Base-by-base conservation (phyloP, 176 grass and related monocot species). In the Avena insularis region DNA sequence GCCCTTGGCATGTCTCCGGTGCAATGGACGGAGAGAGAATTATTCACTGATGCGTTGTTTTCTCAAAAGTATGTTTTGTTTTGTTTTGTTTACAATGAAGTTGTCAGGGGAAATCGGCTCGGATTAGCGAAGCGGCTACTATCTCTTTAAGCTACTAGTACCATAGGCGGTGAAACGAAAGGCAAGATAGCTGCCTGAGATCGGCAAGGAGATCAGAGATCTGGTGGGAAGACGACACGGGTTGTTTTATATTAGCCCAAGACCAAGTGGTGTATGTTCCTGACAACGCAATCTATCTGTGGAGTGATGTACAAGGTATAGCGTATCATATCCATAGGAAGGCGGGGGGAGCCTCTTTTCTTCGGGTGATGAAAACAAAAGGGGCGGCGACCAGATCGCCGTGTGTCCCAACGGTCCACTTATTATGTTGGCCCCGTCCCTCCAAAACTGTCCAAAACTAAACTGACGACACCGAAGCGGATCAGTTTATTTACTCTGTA, bases 241-340 rank as follows among this genome's bases (percentile, higher is more conserved):
- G 48, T n/a, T 10, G 83, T 90, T 90, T 86, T 86, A 77, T 82
- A 90, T 74, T 89, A 3, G 14, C 5, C 72, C 80, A 78, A 3
- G 14, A 3, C 72, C 80, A 78, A 78, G 66, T 35, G 76, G 29
- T 61, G 62, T 35, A 35, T 47, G 65, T 84, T 79, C 71, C 56
- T 23, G 19, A 80, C 29, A 54, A 79, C 86, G 50, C 61, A 36
- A 83, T 83, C 86, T 71, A 84, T 75, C 17, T 13, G 35, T 79
- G 31, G 65, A 73, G 45, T 46, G 33, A 31, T 65, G 81, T 79
- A 82, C 20, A 80, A 62, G 56, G n/a, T 49, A 79, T 36, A 79
- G 54, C 63, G 29, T 61, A 71, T 79, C 80, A 20, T 68, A 21
- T 40, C 63, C 54, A 9, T 78, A 29, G 12, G 21, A 10, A 63